phyloP scores from a whole-genome alignment of 2,329 filamentous ascomycete genomes.

The Phialocephala subalpina region DNA sequence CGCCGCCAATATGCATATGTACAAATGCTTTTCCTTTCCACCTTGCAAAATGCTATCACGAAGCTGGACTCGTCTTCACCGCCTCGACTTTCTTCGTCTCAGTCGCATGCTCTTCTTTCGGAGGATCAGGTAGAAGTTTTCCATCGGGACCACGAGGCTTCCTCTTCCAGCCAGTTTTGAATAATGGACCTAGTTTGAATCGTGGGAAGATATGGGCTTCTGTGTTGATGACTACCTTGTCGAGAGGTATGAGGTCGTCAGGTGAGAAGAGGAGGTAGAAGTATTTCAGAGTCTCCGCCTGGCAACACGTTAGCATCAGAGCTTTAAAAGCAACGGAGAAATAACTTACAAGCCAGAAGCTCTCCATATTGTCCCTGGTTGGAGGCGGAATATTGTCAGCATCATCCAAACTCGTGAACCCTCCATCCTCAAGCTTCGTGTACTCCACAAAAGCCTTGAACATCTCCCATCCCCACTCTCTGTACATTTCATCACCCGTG shows the following conservation, averaged over 20 bases:
- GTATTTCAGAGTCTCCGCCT: conserved; percentile 98
- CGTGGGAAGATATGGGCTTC: conserved; percentile 91
- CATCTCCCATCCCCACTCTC: conserved; percentile 99
- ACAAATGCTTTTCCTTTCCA: conserved; percentile 14
- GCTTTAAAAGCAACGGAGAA: conserved; percentile 12
- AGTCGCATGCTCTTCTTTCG: conserved; percentile 25
- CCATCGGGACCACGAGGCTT: conserved; percentile 61
- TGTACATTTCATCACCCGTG: conserved; percentile 86
- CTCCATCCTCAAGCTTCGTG: conserved; percentile 79
- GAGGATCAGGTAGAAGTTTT: conserved; percentile 40
- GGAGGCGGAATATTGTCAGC: conserved; percentile 76
- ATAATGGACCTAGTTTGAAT: conserved; percentile 81
- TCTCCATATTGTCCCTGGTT: conserved; percentile 93
- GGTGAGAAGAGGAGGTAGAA: conserved; percentile 94
- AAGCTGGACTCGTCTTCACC: conserved; percentile 19
- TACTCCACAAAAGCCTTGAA: conserved; percentile 91
- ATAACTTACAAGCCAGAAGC: conserved; percentile 88
- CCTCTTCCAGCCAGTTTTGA: conserved; percentile 83
- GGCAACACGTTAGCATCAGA: conserved; percentile 27
- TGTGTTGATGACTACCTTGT: conserved; percentile 92
- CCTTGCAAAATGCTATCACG: not conserved
- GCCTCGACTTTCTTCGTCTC: conserved; percentile 30
- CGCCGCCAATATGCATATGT: conserved; percentile 22
- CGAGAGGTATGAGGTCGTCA: conserved; percentile 81
- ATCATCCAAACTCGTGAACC: conserved; percentile 83